Evolutionary conservation across 2,329 filamentous ascomycete genomes (phyloP), one percentile per base, ranked within the genome.

Genomic region (Delphinella strobiligena): DNA sequence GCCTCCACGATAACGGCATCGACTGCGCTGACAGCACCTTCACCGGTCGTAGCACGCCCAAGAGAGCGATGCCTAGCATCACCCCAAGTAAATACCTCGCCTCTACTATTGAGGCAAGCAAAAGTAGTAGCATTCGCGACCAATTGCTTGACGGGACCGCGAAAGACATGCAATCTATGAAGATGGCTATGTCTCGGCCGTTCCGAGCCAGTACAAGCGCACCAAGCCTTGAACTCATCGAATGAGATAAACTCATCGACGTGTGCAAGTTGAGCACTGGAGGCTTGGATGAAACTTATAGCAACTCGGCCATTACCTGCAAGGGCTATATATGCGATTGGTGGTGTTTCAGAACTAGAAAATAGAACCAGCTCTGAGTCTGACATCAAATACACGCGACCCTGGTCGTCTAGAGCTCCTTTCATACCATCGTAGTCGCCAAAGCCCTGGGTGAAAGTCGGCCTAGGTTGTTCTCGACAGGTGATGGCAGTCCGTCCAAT

Each of bases 51-150:
- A 2, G 67, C 59, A 14, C 78, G 67, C 4, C 72, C 76, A 1
- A 82, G 67, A 40, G 71, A 74, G 27, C 45, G 66, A 60, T 74
- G 79, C 12, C 78, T 69, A 34, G 66, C 58, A 48, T 82, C 78
- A 5, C 78, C 78, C 62, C 62, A 65, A 12, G 56, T 63, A 43
- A 55, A 61, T 4, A 66, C 59, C 16, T 55, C 50, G 4, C 61
- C 61, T 4, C 43, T 46, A 12, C 53, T 48, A 36, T 57, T 56
- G 14, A 66, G 50, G 27, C 59, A 49, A 8, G 57, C 51, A 48
- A 67, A 67, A 4, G 48, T 54, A 2, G 56, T 61, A n/a, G 51
- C 52, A 37, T 58, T 60, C 1, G 61, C 61, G 9, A 57, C 45
- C 15, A 60, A 45, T 31, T 56, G 51, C 32, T 48, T 51, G 4